Conservation (phyloP, 2,329 filamentous ascomycete species). For the Colletotrichum echinochloae region DNA sequence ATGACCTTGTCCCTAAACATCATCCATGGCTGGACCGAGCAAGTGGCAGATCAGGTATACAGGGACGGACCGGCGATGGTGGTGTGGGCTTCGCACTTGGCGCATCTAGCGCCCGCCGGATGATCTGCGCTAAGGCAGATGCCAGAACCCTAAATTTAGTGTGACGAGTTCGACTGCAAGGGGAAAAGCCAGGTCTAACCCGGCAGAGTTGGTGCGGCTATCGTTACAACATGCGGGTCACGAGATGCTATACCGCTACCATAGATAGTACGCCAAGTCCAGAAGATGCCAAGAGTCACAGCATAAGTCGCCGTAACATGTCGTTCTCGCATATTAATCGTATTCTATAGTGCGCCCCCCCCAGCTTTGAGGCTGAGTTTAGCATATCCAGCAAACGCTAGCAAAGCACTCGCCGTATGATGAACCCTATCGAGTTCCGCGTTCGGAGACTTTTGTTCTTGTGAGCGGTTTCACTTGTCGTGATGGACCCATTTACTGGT, state of each 20-base stretch:
- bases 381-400: constrained; percentile 9
- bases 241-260: not conserved
- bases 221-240: not conserved
- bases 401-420: constrained; percentile 5
- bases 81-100: not conserved
- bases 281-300: not conserved
- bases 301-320: not conserved
- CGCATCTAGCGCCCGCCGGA: not conserved
- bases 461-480: constrained; percentile 12
- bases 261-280: not conserved
- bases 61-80: not conserved
- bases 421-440: constrained; percentile 3
- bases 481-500: constrained; percentile 1
- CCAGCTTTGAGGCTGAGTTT: constrained; percentile 6
- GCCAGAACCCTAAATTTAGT: not conserved
- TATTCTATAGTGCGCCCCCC: not conserved
- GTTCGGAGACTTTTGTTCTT: constrained; percentile 22
- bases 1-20: constrained; percentile 5
- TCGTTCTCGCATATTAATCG: not conserved
- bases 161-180: not conserved
- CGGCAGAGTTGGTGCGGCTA: not conserved
- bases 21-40: not conserved
- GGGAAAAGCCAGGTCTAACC: not conserved
- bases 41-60: not conserved
- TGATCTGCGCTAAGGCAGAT: not conserved